Evolutionary conservation across 805 yeast species (phyloP), one percentile per base, ranked within the genome.

Genomic region (Saturnispora galanensis): DNA sequence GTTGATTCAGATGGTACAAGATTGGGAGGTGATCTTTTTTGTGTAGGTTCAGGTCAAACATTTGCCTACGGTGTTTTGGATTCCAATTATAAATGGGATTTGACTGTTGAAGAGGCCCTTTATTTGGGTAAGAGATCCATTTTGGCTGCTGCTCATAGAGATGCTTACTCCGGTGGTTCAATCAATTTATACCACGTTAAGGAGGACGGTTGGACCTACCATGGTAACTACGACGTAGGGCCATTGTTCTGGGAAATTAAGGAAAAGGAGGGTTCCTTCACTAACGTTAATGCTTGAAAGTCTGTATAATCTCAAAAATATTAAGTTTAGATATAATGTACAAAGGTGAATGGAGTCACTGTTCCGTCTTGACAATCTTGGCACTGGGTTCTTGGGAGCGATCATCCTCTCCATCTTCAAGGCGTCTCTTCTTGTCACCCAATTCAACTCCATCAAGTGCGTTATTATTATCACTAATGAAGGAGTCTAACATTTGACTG

Each of bases 11-110:
- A 93, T 60, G 98, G 98, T 43, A 84, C 97, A 4, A 79, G 98
- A 66, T 71, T 93, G 58, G 81, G 86, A 62, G 98, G 98, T 45
- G 96, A 90, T 60, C 56, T 89, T 52, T 93, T 93, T 67, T 87
- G 96, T 71, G 98, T 93, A 30, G 98, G 98, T 39, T 90, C 97
- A 1, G 98, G 98, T 66, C 98, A 93, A 70, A 93, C 98, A 2
- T 93, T 93, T 67, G 98, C 98, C 9, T 93, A 93, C 60, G 98
- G 98, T 73, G 98, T 93, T 17, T 72, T 93, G 52, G 98, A 93
- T 63, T 78, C 95, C 31, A 89, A 85, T 56, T 85, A 87, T 67
- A 76, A 74, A 56, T 88, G 96, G 96, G 97, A 93, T 59, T 67
- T 93, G 50, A 63, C 86, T 2, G 90, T 85, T 3, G 97, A 93